Base-by-base conservation (phyloP, 345 rosid species). In the Brassica incana region DNA sequence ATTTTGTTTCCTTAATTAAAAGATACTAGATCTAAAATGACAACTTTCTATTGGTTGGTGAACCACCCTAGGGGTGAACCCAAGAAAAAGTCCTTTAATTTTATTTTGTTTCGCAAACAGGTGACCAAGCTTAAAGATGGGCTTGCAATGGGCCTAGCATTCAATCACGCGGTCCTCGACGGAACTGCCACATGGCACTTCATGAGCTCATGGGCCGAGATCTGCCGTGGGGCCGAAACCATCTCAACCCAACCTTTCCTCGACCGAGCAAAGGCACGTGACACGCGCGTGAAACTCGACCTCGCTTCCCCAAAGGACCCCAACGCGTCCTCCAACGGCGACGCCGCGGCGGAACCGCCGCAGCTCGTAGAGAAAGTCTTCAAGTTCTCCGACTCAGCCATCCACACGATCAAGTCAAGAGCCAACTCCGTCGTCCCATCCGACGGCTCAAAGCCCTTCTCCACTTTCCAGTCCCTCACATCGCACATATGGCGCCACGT, bases 171-270 rank as follows among this genome's bases (percentile, higher is more conserved):
- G 2, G 84, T 95, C 77, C 75, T 93, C 0, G 99, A 95, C 71
- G 99, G 97, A 0, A 88, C 88, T 18, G 85, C 97, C 71, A 95
- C 99, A 54, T 95, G 99, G 99, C 99, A 95, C 64, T 95, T 95
- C 86, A 86, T 95, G 97, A 88, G 88, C 75, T 82, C 97, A 3
- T 95, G 99, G 99, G 96, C 99, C 16, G 82, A 88, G 77, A 38
- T 83, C 54, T 90, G 97, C 74, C 74, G 72, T 3, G 94, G 98
- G n/a, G 40, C 87, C 32, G 40, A 83, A 12, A 68, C 89, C 11
- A 70, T 82, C 61, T 74, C 96, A 0, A 71, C 83, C 59, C 72
- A 82, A n/a, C 98, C 95, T 0, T 93, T 90, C 82, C 90, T 95
- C 4, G 90, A 95, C 33, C 88, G 99, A 33, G 81, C 94, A 7